A percentile compares a stretch with the other conserved stretches of the same genome.
These are phyloP conservation scores for Ogataea hybrid DNA, from an alignment of 1,139 yeast species.

Conservation along the genomic window DNA sequence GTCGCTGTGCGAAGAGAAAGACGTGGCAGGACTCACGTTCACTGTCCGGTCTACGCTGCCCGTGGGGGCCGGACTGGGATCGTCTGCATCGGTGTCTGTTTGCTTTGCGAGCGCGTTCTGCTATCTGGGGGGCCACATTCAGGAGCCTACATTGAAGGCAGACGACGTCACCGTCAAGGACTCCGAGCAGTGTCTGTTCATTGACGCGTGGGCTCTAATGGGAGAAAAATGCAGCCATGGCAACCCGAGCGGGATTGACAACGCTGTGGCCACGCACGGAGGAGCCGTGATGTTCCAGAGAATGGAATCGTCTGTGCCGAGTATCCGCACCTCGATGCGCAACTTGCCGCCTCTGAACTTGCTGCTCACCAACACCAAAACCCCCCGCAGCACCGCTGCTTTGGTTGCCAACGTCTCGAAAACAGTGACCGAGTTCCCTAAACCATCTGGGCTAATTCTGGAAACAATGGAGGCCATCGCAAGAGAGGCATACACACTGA, in stretches of 20 bases:
- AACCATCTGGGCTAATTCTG: slow-evolving; percentile 54
- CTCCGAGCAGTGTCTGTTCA: slow-evolving; percentile 50
- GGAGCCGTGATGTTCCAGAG: slow-evolving; percentile 93
- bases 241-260: slow-evolving; percentile 95
- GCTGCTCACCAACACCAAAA: slow-evolving; percentile 77
- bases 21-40: slow-evolving; percentile 60
- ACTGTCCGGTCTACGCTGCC: slow-evolving; percentile 83
- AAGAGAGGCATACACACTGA: slow-evolving; percentile 61
- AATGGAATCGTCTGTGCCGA: slow-evolving; percentile 51
- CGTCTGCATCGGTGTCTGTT: slow-evolving; percentile 89
- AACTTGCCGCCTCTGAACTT: slow-evolving; percentile 75
- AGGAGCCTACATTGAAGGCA: slow-evolving; percentile 29
- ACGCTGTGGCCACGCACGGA: slow-evolving; percentile 93
- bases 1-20: slow-evolving; percentile 48
- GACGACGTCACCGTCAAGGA: slow-evolving; percentile 33
- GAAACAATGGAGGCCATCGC: slow-evolving; percentile 71
- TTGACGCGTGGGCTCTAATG: slow-evolving; percentile 85
- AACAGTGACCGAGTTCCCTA: slow-evolving; percentile 51
- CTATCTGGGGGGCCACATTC: slow-evolving; percentile 55
- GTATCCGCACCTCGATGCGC: slow-evolving; percentile 62
- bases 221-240: slow-evolving; percentile 98
- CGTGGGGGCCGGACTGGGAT: slow-evolving; percentile 96
- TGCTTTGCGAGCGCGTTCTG: slow-evolving; percentile 78
- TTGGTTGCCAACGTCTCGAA: slow-evolving; percentile 76
- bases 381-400: slow-evolving; percentile 84